Percentiles rank a stretch among this genome's conserved stretches.
Conservation (phyloP, 257 asterid genomes). For the Scutellaria barbata region DNA sequence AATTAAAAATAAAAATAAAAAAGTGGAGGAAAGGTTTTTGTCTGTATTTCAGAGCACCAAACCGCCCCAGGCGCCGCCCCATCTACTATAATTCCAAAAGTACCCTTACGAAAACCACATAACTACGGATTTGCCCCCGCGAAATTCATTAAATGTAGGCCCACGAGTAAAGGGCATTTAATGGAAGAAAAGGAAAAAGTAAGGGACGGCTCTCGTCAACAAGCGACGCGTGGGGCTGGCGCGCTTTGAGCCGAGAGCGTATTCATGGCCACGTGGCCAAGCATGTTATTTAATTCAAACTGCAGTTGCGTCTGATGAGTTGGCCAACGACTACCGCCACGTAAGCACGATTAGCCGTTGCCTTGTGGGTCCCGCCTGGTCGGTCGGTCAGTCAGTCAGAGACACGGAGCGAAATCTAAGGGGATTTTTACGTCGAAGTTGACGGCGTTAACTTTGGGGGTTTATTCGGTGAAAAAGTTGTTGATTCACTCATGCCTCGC, state of each 20-base stretch:
- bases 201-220: constrained; percentile 23
- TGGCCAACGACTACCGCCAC: constrained; percentile 36
- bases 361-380: constrained; percentile 30
- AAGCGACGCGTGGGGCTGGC: constrained; percentile 39
- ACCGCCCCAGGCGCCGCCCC: constrained; percentile 47
- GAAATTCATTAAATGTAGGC: background rate
- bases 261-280: constrained; percentile 18
- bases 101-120: background rate
- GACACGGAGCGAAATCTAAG: constrained; percentile 40
- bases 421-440: constrained; percentile 37
- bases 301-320: constrained; percentile 21
- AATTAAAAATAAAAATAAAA: no score
- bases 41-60: constrained; percentile 27
- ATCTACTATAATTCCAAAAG: constrained; percentile 13
- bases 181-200: constrained; percentile 18
- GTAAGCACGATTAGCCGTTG: constrained; percentile 56
- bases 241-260: constrained; percentile 17
- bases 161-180: constrained; percentile 27
- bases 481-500: background rate
- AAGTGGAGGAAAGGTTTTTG: constrained; percentile 28
- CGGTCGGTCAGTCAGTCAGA: constrained; percentile 32
- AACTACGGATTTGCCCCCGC: constrained; percentile 26
- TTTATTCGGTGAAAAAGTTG: constrained; percentile 32
- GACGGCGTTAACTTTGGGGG: constrained; percentile 48
- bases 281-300: background rate